These are phyloP conservation scores for Puccinia novopanici DNA, from an alignment of 1,284 basidiomycete species.

Conservation along the genomic window DNA sequence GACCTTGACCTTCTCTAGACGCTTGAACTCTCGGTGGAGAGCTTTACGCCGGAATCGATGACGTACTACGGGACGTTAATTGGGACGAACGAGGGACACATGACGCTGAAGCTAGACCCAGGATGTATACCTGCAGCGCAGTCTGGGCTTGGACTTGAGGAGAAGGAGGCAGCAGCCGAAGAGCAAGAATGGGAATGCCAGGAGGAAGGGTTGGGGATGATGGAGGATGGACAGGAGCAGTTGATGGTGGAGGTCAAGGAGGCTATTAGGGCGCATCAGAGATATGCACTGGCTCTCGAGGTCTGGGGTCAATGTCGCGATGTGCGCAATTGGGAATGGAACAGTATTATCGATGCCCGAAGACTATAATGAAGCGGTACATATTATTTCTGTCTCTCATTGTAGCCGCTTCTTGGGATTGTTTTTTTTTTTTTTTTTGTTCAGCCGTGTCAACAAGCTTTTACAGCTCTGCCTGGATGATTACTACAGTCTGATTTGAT, in stretches of 20 bases:
- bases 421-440: no score
- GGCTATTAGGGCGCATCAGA: conserved; percentile 16
- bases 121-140: conserved; percentile 9
- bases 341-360: conserved; percentile 17
- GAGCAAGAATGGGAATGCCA: background rate
- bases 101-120: conserved; percentile 17
- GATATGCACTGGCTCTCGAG: background rate
- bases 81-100: background rate
- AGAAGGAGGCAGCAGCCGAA: background rate
- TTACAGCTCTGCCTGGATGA: no score
- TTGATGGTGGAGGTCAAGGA: conserved; percentile 5
- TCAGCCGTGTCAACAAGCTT: no score
- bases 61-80: conserved; percentile 27
- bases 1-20: no score
- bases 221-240: background rate
- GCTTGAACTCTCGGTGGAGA: conserved; percentile 37
- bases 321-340: conserved; percentile 30
- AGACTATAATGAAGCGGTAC: no score
- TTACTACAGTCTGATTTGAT: no score
- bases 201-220: background rate
- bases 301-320: background rate
- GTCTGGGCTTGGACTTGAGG: background rate
- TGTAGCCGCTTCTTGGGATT: no score
- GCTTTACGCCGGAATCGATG: conserved; percentile 30
- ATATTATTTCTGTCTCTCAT: no score